These are phyloP conservation scores for Aspergillus persii DNA, from an alignment of 2,329 filamentous ascomycete species.

Conservation along the genomic window DNA sequence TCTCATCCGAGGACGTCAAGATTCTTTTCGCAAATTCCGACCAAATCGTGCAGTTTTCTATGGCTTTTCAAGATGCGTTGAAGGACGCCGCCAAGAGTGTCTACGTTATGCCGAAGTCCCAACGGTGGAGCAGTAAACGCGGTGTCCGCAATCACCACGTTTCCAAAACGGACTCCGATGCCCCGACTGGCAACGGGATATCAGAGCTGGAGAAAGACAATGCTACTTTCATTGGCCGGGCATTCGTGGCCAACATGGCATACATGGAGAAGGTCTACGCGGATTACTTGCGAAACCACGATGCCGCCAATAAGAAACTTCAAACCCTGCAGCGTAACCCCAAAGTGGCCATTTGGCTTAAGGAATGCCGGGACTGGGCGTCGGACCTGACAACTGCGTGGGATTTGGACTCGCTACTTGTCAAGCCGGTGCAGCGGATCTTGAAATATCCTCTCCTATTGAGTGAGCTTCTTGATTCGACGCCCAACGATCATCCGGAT, in stretches of 20 bases:
- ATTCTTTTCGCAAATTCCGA: slow-evolving; percentile 90
- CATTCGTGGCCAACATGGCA: slow-evolving; percentile 55
- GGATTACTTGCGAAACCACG: slow-evolving; percentile 64
- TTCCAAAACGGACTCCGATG: slow-evolving; percentile 30
- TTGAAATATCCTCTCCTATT: slow-evolving; percentile 91
- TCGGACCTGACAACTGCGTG: slow-evolving; percentile 90
- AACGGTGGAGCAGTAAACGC: slow-evolving; percentile 54
- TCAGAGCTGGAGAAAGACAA: slow-evolving; percentile 57
- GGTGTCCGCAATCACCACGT: slow-evolving; percentile 41
- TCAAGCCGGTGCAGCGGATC: slow-evolving; percentile 94
- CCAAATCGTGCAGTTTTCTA: slow-evolving; percentile 84
- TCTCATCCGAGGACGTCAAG: slow-evolving; percentile 81
- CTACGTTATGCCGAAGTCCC: slow-evolving; percentile 65
- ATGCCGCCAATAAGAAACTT: slow-evolving; percentile 62
- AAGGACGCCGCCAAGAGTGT: slow-evolving; percentile 77
- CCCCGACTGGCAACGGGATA: slow-evolving; percentile 27
- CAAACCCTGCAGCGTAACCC: slow-evolving; percentile 51
- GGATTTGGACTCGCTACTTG: slow-evolving; percentile 92
- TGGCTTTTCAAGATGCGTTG: slow-evolving; percentile 72
- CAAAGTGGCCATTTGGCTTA: slow-evolving; percentile 75
- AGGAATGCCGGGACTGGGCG: slow-evolving; percentile 88
- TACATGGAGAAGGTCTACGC: slow-evolving; percentile 65
- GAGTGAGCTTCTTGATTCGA: slow-evolving; percentile 73
- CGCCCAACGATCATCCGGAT: slow-evolving; percentile 81
- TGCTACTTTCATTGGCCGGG: slow-evolving; percentile 57